Evolutionary conservation across 2,329 filamentous ascomycete species (phyloP).

Genomic region (Blastomyces parvus): DNA sequence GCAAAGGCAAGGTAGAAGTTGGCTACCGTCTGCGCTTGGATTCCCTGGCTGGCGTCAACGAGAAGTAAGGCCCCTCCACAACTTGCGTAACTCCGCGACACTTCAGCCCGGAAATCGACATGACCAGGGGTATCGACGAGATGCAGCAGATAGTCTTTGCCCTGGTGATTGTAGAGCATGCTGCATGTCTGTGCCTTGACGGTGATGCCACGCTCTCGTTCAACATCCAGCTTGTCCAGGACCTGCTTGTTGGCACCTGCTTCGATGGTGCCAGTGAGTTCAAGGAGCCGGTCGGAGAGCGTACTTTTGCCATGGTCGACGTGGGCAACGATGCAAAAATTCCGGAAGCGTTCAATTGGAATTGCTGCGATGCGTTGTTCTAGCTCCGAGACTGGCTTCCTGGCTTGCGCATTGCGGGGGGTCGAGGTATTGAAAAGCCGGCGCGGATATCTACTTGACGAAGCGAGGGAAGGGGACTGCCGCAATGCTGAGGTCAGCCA

Average conservation of each 20-base stretch:
- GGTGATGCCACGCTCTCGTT: slow-evolving; percentile 90
- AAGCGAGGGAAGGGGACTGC: slow-evolving; percentile 23
- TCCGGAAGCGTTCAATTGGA: slow-evolving; percentile 54
- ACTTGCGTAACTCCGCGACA: slow-evolving; percentile 89
- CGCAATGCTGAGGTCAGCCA: slow-evolving; percentile 36
- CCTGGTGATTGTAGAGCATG: slow-evolving; percentile 86
- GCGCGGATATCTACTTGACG: neutral
- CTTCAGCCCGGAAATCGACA: slow-evolving; percentile 94
- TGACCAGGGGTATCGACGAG: slow-evolving; percentile 95
- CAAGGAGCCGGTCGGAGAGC: slow-evolving; percentile 80
- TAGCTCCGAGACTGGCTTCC: slow-evolving; percentile 38
- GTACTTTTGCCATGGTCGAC: slow-evolving; percentile 99
- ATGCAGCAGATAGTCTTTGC: slow-evolving; percentile 83
- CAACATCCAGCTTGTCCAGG: slow-evolving; percentile 92
- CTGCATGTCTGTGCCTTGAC: slow-evolving; percentile 98
- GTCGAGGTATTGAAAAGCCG: slow-evolving; percentile 27
- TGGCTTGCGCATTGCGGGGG: slow-evolving; percentile 13
- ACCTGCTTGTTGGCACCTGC: slow-evolving; percentile 87
- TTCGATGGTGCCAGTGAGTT: slow-evolving; percentile 87
- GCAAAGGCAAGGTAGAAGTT: slow-evolving; percentile 98
- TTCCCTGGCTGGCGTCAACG: slow-evolving; percentile 90
- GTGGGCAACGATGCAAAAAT: slow-evolving; percentile 98
- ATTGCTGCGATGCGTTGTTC: slow-evolving; percentile 48
- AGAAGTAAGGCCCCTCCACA: slow-evolving; percentile 87
- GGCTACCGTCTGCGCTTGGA: slow-evolving; percentile 95